Evolutionary conservation across 257 asterid species (phyloP).

Genomic region (Vinca minor): DNA sequence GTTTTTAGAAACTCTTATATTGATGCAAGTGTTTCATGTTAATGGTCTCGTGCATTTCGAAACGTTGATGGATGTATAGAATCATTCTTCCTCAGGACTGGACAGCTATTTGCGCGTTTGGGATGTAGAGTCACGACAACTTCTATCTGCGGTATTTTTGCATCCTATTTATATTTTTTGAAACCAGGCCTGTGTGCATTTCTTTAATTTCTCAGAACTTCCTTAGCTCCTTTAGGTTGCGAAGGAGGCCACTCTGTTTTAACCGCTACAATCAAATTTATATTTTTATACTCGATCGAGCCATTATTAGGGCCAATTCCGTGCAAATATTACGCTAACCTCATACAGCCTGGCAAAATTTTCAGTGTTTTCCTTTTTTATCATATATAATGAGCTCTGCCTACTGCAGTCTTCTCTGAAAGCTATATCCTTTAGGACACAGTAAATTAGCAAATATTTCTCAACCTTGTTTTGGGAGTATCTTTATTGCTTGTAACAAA

Average conservation of each 20-base stretch:
- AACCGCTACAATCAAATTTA: background rate
- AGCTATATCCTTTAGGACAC: background rate
- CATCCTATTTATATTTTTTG: background rate
- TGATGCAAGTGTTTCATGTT: background rate
- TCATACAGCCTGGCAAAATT: background rate
- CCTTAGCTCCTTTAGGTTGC: background rate
- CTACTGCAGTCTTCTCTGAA: background rate
- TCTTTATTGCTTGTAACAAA: too few relatives aligned
- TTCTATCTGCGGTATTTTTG: slow-evolving; percentile 71
- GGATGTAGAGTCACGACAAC: slow-evolving; percentile 76
- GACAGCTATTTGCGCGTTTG: slow-evolving; percentile 92
- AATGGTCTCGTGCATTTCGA: background rate
- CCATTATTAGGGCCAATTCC: too few relatives aligned
- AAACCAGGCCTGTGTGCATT: background rate
- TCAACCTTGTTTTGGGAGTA: too few relatives aligned
- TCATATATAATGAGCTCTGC: background rate
- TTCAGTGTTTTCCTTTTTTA: background rate
- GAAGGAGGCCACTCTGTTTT: background rate
- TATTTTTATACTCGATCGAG: background rate
- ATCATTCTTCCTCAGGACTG: slow-evolving; percentile 46
- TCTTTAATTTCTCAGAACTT: background rate
- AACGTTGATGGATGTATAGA: background rate
- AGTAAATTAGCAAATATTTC: background rate
- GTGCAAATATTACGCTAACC: background rate
- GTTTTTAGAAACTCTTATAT: background rate